A percentile compares a stretch with the other conserved stretches of the same genome.
Evolutionary conservation across 2,329 filamentous ascomycete species (phyloP).

Genomic region (Fusarium cicatricum): DNA sequence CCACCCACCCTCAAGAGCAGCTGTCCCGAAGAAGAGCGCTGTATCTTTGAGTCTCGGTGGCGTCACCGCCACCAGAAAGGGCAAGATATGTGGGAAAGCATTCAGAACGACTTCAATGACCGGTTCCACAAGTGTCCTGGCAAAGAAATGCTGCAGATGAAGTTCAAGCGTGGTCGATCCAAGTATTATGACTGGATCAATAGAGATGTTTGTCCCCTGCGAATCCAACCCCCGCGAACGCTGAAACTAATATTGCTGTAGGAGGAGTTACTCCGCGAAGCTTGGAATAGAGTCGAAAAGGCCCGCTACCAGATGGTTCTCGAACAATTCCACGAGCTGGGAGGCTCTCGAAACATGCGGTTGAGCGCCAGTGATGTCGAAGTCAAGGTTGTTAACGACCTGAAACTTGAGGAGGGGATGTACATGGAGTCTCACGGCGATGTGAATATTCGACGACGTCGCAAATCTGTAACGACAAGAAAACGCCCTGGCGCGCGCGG

Average conservation of each 20-base stretch:
- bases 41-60: conserved; percentile 59
- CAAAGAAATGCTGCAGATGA: conserved; percentile 65
- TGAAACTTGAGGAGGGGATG: conserved; percentile 50
- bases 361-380: conserved; percentile 61
- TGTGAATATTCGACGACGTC: conserved; percentile 50
- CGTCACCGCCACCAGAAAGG: conserved; percentile 57
- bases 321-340: conserved; percentile 57
- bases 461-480: conserved; percentile 48
- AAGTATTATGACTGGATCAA: conserved; percentile 59
- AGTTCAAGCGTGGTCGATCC: conserved; percentile 59
- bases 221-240: background rate
- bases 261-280: conserved; percentile 52
- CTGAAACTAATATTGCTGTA: conserved; percentile 36
- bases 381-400: conserved; percentile 57
- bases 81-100: conserved; percentile 66
- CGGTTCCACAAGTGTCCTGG: conserved; percentile 49
- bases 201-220: conserved; percentile 55
- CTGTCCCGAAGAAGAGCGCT: conserved; percentile 58
- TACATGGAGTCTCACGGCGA: conserved; percentile 52
- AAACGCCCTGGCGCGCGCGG: conserved; percentile 39
- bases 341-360: conserved; percentile 58
- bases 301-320: conserved; percentile 54
- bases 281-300: conserved; percentile 52
- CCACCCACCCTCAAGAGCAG: conserved; percentile 53
- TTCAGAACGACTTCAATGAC: conserved; percentile 53